Evolutionary conservation across 2,329 filamentous ascomycete species (phyloP).

Genomic region (Colletotrichum musae): DNA sequence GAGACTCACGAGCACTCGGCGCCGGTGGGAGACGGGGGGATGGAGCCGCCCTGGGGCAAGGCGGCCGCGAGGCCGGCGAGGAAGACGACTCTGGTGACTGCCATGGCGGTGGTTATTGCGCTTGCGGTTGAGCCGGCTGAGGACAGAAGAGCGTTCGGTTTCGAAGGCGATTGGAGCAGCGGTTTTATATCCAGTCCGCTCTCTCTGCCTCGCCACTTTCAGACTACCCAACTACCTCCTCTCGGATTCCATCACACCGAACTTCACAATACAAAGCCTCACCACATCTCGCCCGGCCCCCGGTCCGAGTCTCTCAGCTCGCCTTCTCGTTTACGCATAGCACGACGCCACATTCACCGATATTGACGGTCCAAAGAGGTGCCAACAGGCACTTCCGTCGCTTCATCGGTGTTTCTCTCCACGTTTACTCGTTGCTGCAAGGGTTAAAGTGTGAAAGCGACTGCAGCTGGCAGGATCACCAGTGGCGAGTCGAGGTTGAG

Average conservation of each 20-base stretch:
- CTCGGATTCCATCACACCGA: too few relatives aligned
- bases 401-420: neutral
- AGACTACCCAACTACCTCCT: too few relatives aligned
- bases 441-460: neutral
- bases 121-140: neutral
- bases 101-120: neutral
- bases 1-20: slow-evolving; percentile 26
- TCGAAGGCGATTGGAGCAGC: neutral
- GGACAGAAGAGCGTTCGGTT: neutral
- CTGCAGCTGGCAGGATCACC: neutral
- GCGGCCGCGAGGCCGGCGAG: slow-evolving; percentile 25
- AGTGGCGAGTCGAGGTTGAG: neutral
- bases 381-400: neutral
- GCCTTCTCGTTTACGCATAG: slow-evolving; percentile 8
- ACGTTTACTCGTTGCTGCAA: neutral
- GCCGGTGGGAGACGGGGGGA: slow-evolving; percentile 18
- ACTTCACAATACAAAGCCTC: neutral
- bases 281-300: neutral
- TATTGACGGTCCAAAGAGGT: neutral
- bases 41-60: slow-evolving; percentile 30
- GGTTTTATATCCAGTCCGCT: slow-evolving; percentile 2
- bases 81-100: slow-evolving; percentile 1
- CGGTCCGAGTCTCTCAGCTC: neutral
- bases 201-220: neutral
- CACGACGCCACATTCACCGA: neutral